Percentiles rank a stretch among this genome's conserved stretches.
Evolutionary conservation across 495 filamentous ascomycete species (phyloP).

Genomic region (Podospora pseudoanserina): DNA sequence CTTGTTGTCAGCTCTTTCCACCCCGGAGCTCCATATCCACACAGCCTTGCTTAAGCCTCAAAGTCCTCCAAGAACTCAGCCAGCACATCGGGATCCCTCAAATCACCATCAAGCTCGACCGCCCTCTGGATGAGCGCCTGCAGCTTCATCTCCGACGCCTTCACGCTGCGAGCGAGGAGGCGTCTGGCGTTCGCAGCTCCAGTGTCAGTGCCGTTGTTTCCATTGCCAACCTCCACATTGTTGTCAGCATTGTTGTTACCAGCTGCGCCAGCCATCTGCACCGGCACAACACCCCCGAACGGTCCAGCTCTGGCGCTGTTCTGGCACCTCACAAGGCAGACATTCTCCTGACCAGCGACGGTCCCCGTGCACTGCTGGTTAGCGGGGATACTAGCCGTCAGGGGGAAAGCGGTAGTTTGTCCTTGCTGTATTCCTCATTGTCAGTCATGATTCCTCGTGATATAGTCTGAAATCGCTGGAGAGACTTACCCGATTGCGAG

Average conservation of each 20-base stretch:
- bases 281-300: constrained; percentile 53
- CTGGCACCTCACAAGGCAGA: constrained; percentile 52
- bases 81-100: constrained; percentile 12
- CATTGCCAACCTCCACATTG: neutral
- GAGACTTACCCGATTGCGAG: constrained; percentile 31
- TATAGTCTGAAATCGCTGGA: too few relatives aligned
- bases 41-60: neutral
- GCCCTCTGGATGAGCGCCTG: neutral
- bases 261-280: constrained; percentile 41
- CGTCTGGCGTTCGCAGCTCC: constrained; percentile 5
- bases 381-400: constrained; percentile 45
- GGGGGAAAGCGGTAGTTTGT: constrained; percentile 40
- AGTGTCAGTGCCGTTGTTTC: neutral
- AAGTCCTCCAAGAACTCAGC: constrained; percentile 19
- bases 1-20: neutral
- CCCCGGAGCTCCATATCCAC: neutral
- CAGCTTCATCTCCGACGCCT: neutral
- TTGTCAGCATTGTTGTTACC: neutral
- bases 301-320: constrained; percentile 49
- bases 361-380: constrained; percentile 50
- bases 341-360: constrained; percentile 48
- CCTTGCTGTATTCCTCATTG: constrained; percentile 22
- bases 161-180: constrained; percentile 5
- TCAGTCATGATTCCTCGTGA: neutral
- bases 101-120: constrained; percentile 7